Percentiles rank a stretch among this genome's conserved stretches.
These are phyloP conservation scores for Nemania abortiva DNA, from an alignment of 2,329 filamentous ascomycete genomes.

Conservation along the genomic window DNA sequence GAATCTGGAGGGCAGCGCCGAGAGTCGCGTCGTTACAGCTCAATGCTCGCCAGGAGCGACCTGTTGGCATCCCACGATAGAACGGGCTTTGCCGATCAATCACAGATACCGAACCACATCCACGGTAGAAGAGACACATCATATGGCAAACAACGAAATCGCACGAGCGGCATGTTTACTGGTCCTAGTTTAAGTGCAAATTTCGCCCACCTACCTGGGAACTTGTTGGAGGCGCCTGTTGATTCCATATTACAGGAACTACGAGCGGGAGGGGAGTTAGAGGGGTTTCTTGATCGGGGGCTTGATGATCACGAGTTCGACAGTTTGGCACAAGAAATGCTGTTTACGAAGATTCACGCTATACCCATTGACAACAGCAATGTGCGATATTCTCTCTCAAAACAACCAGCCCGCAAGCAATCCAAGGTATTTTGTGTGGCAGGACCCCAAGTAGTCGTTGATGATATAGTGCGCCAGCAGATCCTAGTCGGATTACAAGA, in stretches of 20 bases:
- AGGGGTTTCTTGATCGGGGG: slow-evolving; percentile 78
- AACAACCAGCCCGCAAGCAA: slow-evolving; percentile 64
- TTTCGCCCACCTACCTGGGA: slow-evolving; percentile 63
- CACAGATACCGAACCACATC: slow-evolving; percentile 55
- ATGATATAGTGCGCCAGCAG: slow-evolving; percentile 66
- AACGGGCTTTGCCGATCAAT: slow-evolving; percentile 79
- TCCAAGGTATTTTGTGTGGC: slow-evolving; percentile 76
- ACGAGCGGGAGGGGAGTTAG: slow-evolving; percentile 70
- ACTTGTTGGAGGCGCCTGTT: slow-evolving; percentile 75
- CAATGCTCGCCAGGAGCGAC: slow-evolving; percentile 87
- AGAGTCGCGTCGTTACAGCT: slow-evolving; percentile 86
- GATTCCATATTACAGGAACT: slow-evolving; percentile 78
- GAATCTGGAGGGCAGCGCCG: slow-evolving; percentile 65
- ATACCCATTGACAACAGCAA: slow-evolving; percentile 72
- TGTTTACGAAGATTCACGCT: slow-evolving; percentile 77
- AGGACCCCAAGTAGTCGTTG: slow-evolving; percentile 67
- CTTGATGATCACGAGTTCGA: slow-evolving; percentile 79
- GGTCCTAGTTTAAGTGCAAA: slow-evolving; percentile 53
- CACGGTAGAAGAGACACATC: slow-evolving; percentile 77
- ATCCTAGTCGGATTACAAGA: slow-evolving; percentile 79
- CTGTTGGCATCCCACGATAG: slow-evolving; percentile 87
- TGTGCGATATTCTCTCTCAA: slow-evolving; percentile 69
- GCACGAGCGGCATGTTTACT: slow-evolving; percentile 67
- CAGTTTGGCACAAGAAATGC: slow-evolving; percentile 77
- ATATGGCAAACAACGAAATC: slow-evolving; percentile 74